Base-by-base conservation (phyloP, 352 stramenopile genomes). In the Globisporangium echinulatum region DNA sequence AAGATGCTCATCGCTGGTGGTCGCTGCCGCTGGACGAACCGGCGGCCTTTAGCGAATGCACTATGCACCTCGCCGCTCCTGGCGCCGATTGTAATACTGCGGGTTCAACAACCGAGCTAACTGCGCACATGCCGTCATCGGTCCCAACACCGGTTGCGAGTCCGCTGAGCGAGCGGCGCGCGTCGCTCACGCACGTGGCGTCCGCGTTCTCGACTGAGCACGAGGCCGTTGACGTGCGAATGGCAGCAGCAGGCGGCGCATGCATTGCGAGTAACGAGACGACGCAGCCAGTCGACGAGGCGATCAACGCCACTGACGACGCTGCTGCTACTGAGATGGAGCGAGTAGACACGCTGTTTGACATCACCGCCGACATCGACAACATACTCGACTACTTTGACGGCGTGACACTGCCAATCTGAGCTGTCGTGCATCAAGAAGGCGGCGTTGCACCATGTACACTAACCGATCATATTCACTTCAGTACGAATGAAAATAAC, bases 351-450 rank as follows among this genome's bases (percentile, higher is more conserved):
- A 1, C 53, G 0, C 4, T 25, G 36, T 49, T 59, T 7, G 53
- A 60, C 15, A 42, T 15, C 2, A 75, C 52, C 40, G 60, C 56
- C 53, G 74, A 85, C 48, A 87, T 90, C 46, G 81, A 88, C 70
- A 77, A 86, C 48, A 76, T 91, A 70, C 69, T 87, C 49, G 82
- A 89, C 60, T 91, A 86, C 67, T 89, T 89, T 67, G 75, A 89
- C 62, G 69, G 68, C 54, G 69, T 91, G 15, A 79, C 69, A 1
- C 56, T 90, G 40, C 75, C 77, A n/a, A 74, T 88, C 47, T 87
- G 72, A 74, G 25, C 25, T 33, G 25, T 33, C 25, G 25, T 33
- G 25, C 25, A 33, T 33, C 25, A 33, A 33, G 25, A 33, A 33
- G 25, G 25, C 25, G 25, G 25, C 25, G 25, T 1, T 33, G 25